Evolutionary conservation across 148 eudicot species (phyloP).

Genomic region (Camellia sinensis): DNA sequence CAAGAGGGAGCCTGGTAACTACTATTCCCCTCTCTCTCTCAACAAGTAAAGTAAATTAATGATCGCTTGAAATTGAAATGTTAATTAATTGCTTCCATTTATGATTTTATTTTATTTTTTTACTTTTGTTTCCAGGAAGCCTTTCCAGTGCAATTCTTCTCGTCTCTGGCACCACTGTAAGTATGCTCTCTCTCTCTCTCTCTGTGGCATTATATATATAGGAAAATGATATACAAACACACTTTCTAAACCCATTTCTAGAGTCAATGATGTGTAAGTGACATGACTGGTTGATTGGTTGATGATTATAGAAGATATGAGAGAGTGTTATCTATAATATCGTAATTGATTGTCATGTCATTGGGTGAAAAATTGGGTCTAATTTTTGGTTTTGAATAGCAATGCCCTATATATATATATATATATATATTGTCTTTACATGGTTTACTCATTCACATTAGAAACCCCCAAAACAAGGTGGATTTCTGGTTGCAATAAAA

Average conservation of each 20-base stretch:
- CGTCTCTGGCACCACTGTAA: conserved; percentile 92
- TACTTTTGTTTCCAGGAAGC: conserved; percentile 52
- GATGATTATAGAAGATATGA: too few species aligned
- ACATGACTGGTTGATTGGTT: too few species aligned
- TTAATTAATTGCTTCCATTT: neutral
- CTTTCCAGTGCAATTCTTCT: conserved; percentile 68
- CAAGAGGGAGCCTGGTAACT: conserved; percentile 71
- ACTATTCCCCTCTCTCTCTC: neutral
- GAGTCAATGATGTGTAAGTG: too few species aligned
- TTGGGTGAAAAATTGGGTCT: too few species aligned
- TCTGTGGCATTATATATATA: neutral
- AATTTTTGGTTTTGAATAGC: too few species aligned
- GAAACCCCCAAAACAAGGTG: neutral
- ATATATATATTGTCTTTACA: neutral
- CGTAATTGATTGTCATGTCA: too few species aligned
- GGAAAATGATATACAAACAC: neutral
- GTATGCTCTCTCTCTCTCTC: conserved; percentile 27
- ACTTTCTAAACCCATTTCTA: neutral
- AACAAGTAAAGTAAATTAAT: too few species aligned
- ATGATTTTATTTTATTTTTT: neutral
- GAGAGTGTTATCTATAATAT: too few species aligned
- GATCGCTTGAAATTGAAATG: neutral
- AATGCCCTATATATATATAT: neutral
- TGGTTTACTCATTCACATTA: neutral
- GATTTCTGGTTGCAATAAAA: neutral